Evolutionary conservation across 2,329 filamentous ascomycete species (phyloP).

Genomic region (Tolypocladium pustulatum): DNA sequence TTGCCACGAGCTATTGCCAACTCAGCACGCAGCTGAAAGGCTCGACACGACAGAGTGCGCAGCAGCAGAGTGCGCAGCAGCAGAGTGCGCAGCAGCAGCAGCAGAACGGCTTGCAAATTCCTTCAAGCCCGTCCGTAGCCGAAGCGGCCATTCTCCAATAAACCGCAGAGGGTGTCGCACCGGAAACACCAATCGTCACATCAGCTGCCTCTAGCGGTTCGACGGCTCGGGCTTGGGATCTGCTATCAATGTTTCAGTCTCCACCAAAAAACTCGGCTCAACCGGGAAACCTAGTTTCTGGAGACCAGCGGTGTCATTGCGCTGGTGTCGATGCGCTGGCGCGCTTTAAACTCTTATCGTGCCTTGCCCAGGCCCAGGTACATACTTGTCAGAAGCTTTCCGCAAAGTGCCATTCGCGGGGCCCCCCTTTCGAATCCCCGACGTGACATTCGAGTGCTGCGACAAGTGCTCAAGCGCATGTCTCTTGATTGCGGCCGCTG

Average conservation of each 20-base stretch:
- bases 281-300: background rate
- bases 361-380: background rate
- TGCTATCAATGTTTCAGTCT: background rate
- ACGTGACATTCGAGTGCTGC: background rate
- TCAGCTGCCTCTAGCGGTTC: background rate
- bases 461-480: background rate
- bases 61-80: too few relatives aligned
- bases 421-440: background rate
- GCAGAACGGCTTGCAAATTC: background rate
- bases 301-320: background rate
- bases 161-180: background rate
- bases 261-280: background rate
- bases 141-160: background rate
- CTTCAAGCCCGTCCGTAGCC: background rate
- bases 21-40: background rate
- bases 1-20: background rate
- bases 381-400: background rate
- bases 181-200: background rate
- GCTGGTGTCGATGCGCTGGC: background rate
- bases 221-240: background rate
- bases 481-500: background rate
- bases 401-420: background rate
- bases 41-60: too few relatives aligned
- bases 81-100: background rate
- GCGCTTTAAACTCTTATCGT: background rate